Evolutionary conservation across 2,329 filamentous ascomycete genomes (phyloP).

Genomic region (Xylaria hypoxylon): DNA sequence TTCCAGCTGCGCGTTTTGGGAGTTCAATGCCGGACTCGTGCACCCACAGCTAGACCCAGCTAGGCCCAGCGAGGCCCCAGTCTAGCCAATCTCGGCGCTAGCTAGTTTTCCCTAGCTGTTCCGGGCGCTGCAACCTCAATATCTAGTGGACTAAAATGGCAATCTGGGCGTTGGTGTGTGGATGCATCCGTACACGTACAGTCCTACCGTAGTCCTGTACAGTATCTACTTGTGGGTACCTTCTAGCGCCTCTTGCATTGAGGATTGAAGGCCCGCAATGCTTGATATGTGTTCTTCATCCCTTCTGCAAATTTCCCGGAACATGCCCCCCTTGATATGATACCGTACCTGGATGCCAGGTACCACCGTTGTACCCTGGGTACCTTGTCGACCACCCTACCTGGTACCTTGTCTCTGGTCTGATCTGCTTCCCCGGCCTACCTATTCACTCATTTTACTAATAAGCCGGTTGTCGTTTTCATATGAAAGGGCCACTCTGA

Average conservation of each 20-base stretch:
- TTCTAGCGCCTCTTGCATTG: slow-evolving; percentile 46
- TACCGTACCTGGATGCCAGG: slow-evolving; percentile 40
- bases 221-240: slow-evolving; percentile 2
- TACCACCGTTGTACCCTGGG: slow-evolving; percentile 40
- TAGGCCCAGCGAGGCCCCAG: slow-evolving; percentile 19
- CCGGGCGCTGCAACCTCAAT: slow-evolving; percentile 39
- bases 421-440: slow-evolving; percentile 48
- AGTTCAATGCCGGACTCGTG: slow-evolving; percentile 33
- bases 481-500: slow-evolving; percentile 38
- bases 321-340: slow-evolving; percentile 47
- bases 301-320: slow-evolving; percentile 49
- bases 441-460: slow-evolving; percentile 49
- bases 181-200: slow-evolving; percentile 42
- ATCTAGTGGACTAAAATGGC: slow-evolving; percentile 34
- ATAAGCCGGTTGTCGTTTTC: slow-evolving; percentile 40
- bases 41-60: slow-evolving; percentile 20
- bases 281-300: slow-evolving; percentile 42
- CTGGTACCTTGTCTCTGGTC: slow-evolving; percentile 32
- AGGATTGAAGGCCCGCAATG: slow-evolving; percentile 44
- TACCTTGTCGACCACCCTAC: slow-evolving; percentile 5
- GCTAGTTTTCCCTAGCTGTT: slow-evolving; percentile 15
- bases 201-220: slow-evolving; percentile 7
- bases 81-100: slow-evolving; percentile 35
- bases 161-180: slow-evolving; percentile 45
- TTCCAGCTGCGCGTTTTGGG: slow-evolving; percentile 41